Percentiles rank a stretch among this genome's conserved stretches.
phyloP scores from a whole-genome alignment of 2,329 filamentous ascomycete genomes.

The Exophiala sideris region DNA sequence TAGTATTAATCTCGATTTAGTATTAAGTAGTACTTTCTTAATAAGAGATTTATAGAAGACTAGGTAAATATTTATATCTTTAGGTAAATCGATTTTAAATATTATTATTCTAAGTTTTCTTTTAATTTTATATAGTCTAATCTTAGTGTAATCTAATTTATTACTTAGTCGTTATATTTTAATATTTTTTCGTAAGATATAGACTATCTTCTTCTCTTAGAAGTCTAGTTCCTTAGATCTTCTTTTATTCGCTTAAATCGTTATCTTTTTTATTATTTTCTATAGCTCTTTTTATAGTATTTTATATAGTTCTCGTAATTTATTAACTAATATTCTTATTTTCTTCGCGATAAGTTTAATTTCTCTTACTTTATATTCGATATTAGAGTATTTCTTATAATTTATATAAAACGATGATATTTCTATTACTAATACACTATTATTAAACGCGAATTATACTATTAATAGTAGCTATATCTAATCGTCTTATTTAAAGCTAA shows the following conservation, averaged over 20 bases:
- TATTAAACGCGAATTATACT: slow-evolving; percentile 5
- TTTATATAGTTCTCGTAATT: slow-evolving; percentile 6
- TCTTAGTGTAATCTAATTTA: slow-evolving; percentile 15
- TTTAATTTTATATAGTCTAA: slow-evolving; percentile 12
- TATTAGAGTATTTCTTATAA: slow-evolving; percentile 7
- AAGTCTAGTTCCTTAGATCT: slow-evolving; percentile 10
- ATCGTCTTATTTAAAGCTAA: slow-evolving; percentile 21
- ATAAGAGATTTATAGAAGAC: too few relatives aligned
- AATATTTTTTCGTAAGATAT: slow-evolving; percentile 16
- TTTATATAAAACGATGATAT: slow-evolving; percentile 14
- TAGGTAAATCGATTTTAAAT: slow-evolving; percentile 10
- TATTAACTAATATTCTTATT: neutral
- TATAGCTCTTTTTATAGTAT: slow-evolving; percentile 6
- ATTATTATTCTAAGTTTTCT: slow-evolving; percentile 13
- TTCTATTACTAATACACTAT: slow-evolving; percentile 5
- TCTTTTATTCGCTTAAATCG: slow-evolving; percentile 3
- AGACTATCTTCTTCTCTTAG: slow-evolving; percentile 6
- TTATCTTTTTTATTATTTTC: slow-evolving; percentile 6
- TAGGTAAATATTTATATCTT: too few relatives aligned
- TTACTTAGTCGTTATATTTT: slow-evolving; percentile 14
- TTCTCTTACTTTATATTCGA: neutral
- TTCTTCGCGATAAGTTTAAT: slow-evolving; percentile 1
- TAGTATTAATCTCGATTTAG: neutral
- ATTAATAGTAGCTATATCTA: slow-evolving; percentile 7
- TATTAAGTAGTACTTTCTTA: too few relatives aligned